Base-by-base conservation (phyloP, 306 rosid species). In the Corylus heterophylla region DNA sequence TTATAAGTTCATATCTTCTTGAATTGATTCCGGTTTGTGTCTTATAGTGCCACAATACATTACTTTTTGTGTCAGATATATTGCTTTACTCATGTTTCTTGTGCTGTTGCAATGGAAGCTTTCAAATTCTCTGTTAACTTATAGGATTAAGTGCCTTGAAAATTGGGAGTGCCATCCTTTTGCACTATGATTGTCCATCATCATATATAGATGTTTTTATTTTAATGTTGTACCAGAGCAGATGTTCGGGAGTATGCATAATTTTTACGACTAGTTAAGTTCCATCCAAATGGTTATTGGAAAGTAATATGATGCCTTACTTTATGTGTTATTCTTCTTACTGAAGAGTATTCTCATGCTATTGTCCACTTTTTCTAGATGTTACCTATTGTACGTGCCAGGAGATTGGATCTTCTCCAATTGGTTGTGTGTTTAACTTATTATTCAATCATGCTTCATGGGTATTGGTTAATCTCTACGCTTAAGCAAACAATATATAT, bases 1-100 rank as follows among this genome's bases (percentile, higher is more conserved):
- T 54, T 73, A 70, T 58, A 45, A 48, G 70, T 74, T 75, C 47
- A 76, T 70, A 25, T 58, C 42, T 37, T 84, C 71, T 13, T n/a
- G 22, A 71, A 59, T 80, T 74, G 62, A 70, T 73, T 70, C 45
- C 69, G 17, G 7, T 52, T 42, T 86, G 25, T 52, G 56, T 68
- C 48, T 67, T 73, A 76, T 70, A 22, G 20, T 50, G 69, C 54
- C 8, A 18, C 52, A 69, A 39, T 45, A 45, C 16, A 9, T 68
- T 45, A 47, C 9, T 7, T 37, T 31, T 16, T 37, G 48, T 67
- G 25, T 14, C 22, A 5, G 39, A 67, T 18, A 35, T 12, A 44
- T 67, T 18, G 7, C 7, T 39, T 67, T 8, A 39, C 66, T 25
- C 10, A 59, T 59, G 66, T 35, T 25, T 59, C 14, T 11, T 59